These are phyloP conservation scores for Barnettozyma pratensis DNA, from an alignment of 805 yeast species.

Conservation along the genomic window DNA sequence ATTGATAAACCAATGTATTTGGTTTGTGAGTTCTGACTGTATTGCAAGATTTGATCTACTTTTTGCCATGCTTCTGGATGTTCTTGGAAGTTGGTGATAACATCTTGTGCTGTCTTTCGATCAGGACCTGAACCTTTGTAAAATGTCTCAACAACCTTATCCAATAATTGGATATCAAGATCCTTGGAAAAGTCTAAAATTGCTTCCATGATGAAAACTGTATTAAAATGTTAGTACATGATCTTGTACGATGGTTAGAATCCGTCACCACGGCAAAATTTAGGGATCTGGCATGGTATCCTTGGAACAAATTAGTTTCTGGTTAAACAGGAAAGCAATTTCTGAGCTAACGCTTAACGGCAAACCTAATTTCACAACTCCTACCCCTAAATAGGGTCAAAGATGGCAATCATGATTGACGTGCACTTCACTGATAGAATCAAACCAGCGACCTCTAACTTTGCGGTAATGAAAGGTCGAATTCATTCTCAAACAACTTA, in stretches of 20 bases:
- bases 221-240: slow-evolving; percentile 3
- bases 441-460: too few relatives aligned
- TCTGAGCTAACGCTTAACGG: too few relatives aligned
- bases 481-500: too few relatives aligned
- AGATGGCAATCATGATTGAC: too few relatives aligned
- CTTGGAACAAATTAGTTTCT: too few relatives aligned
- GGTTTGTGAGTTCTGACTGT: slow-evolving; percentile 74
- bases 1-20: slow-evolving; percentile 90
- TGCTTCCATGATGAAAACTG: slow-evolving; percentile 61
- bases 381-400: too few relatives aligned
- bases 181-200: slow-evolving; percentile 84
- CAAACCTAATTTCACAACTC: too few relatives aligned
- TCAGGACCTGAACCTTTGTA: slow-evolving; percentile 68
- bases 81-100: slow-evolving; percentile 80
- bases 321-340: too few relatives aligned
- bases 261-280: too few relatives aligned
- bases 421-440: too few relatives aligned
- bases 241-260: not conserved
- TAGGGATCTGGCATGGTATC: too few relatives aligned
- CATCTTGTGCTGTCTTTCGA: slow-evolving; percentile 65
- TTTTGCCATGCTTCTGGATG: slow-evolving; percentile 95
- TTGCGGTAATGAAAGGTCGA: too few relatives aligned
- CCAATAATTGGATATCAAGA: slow-evolving; percentile 73
- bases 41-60: slow-evolving; percentile 83
- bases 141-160: slow-evolving; percentile 79